These are phyloP conservation scores for Sisymbrium altissimum DNA, from an alignment of 345 rosid genomes.

Conservation along the genomic window DNA sequence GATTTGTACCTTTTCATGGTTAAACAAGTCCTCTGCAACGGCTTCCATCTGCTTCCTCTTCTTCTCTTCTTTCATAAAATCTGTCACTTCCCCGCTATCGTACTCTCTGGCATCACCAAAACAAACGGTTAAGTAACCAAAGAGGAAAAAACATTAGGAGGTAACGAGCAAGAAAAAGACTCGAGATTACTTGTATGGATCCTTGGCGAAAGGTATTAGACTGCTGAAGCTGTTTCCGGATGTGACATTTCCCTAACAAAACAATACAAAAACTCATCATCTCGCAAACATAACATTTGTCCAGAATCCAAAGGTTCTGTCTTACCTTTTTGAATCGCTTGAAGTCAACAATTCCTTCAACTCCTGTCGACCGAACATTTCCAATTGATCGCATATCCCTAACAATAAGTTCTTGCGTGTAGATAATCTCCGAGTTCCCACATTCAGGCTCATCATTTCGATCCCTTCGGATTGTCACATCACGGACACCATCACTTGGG, in stretches of 20 bases:
- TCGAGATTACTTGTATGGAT: slow-evolving; percentile 67
- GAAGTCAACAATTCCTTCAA: slow-evolving; percentile 51
- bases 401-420: slow-evolving; percentile 60
- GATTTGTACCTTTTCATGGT: slow-evolving; percentile 57
- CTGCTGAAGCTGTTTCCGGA: slow-evolving; percentile 89
- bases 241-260: slow-evolving; percentile 46
- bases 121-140: not conserved
- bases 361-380: slow-evolving; percentile 26
- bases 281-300: not conserved
- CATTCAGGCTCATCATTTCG: slow-evolving; percentile 47
- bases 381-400: slow-evolving; percentile 38
- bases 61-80: slow-evolving; percentile 71
- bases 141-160: slow-evolving; percentile 9
- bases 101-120: slow-evolving; percentile 47
- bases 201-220: slow-evolving; percentile 80
- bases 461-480: slow-evolving; percentile 36
- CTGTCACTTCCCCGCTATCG: slow-evolving; percentile 45
- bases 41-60: slow-evolving; percentile 86
- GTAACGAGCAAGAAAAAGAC: slow-evolving; percentile 3
- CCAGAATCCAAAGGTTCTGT: slow-evolving; percentile 3
- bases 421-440: slow-evolving; percentile 66
- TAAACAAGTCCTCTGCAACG: slow-evolving; percentile 79
- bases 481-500: slow-evolving; percentile 22
- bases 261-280: slow-evolving; percentile 3
- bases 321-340: slow-evolving; percentile 86